Evolutionary conservation across 306 rosid species (phyloP).

Genomic region (Pyrus pyrifolia): DNA sequence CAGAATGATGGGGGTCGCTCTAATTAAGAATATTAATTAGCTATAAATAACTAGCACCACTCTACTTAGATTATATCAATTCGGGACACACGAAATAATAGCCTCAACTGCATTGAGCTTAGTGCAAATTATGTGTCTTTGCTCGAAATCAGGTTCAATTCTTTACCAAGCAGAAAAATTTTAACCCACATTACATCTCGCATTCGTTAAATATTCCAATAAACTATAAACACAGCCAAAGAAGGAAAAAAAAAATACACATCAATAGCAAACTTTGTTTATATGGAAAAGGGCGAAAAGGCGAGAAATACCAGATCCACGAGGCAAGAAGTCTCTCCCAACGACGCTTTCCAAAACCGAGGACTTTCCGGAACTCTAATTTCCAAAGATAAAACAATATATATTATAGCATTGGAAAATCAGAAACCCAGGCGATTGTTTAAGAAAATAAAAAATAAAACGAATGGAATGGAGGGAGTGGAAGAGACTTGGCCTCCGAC

Average conservation of each 20-base stretch:
- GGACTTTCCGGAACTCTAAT: constrained; percentile 92
- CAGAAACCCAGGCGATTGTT: background rate
- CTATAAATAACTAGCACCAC: background rate
- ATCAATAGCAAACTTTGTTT: background rate
- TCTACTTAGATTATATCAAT: background rate
- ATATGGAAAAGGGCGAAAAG: background rate
- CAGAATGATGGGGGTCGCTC: background rate
- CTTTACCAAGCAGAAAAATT: background rate
- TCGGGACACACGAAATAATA: background rate
- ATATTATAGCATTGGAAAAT: background rate
- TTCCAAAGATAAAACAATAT: background rate
- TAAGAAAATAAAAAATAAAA: too few relatives aligned
- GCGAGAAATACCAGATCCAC: constrained; percentile 76
- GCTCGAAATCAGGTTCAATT: constrained; percentile 1
- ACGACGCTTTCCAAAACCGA: constrained; percentile 97
- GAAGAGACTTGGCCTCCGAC: constrained; percentile 94
- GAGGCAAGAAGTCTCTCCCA: constrained; percentile 97
- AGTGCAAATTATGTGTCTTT: background rate
- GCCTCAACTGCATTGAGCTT: constrained; percentile 6
- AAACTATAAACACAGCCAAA: background rate
- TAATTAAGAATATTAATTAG: background rate
- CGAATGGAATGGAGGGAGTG: background rate
- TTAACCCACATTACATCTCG: background rate
- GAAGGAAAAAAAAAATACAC: background rate
- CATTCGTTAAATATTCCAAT: background rate